A percentile compares a stretch with the other conserved stretches of the same genome.
phyloP scores from a whole-genome alignment of 2,329 filamentous ascomycete species.

The Waltergamsia citrina region DNA sequence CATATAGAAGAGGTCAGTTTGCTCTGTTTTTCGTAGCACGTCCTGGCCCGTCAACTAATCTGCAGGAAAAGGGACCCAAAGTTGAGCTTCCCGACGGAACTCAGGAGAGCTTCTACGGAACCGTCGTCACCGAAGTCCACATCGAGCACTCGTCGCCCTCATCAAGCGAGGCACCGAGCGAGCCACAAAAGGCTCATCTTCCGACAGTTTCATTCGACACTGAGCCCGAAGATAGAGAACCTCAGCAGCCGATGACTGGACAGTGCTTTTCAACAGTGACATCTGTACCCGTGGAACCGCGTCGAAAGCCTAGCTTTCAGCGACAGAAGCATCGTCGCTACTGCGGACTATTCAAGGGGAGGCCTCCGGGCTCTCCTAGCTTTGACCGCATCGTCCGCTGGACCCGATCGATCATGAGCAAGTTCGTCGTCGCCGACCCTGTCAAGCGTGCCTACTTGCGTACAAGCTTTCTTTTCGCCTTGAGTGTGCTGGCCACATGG shows the following conservation, averaged over 20 bases:
- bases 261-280: constrained; percentile 20
- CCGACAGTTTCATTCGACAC: constrained; percentile 11
- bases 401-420: constrained; percentile 9
- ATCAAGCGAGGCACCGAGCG: constrained; percentile 7
- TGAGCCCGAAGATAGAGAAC: constrained; percentile 8
- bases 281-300: constrained; percentile 5
- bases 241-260: constrained; percentile 8
- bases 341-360: too few species aligned
- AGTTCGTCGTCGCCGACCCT: constrained; percentile 35
- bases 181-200: constrained; percentile 13
- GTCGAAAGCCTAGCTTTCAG: constrained; percentile 7
- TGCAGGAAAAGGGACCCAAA: background rate
- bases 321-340: too few species aligned
- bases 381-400: background rate
- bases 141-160: constrained; percentile 23
- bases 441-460: constrained; percentile 52
- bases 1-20: too few species aligned
- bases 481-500: constrained; percentile 53
- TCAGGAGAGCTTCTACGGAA: constrained; percentile 32
- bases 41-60: too few species aligned
- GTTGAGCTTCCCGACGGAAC: constrained; percentile 11
- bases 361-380: too few species aligned
- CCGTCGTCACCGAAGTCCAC: constrained; percentile 43
- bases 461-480: constrained; percentile 51
- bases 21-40: too few species aligned